Conservation (phyloP, 805 yeast species). For the Hanseniaspora nectarophila region DNA sequence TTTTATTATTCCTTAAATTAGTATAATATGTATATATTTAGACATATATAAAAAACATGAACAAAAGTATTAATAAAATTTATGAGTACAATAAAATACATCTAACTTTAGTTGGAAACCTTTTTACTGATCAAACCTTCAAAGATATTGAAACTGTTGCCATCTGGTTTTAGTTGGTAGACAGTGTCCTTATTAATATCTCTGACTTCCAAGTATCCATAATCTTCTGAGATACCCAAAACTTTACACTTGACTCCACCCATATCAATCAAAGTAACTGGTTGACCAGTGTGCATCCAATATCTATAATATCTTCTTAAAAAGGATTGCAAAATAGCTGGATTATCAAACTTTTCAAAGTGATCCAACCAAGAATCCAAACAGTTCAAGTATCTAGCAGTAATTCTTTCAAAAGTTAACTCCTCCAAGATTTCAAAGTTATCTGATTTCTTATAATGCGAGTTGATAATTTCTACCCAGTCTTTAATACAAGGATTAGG, state of each 20-base stretch:
- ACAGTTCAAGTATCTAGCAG: constrained; percentile 54
- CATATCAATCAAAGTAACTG: constrained; percentile 52
- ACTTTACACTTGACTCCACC: constrained; percentile 48
- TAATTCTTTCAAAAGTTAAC: constrained; percentile 31
- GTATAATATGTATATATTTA: constrained; percentile 13
- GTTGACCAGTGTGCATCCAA: constrained; percentile 77
- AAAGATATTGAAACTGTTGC: constrained; percentile 92
- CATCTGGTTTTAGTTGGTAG: constrained; percentile 84
- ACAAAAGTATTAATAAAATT: too few species aligned
- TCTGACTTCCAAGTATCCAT: constrained; percentile 70
- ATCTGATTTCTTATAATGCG: constrained; percentile 31
- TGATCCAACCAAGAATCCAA: constrained; percentile 50
- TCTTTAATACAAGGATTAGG: constrained; percentile 84
- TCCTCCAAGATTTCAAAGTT: constrained; percentile 32
- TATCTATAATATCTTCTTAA: constrained; percentile 59
- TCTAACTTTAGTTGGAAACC: constrained; percentile 17
- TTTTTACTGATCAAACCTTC: constrained; percentile 69
- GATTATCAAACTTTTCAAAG: constrained; percentile 32
- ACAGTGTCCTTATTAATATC: constrained; percentile 41
- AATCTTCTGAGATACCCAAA: constrained; percentile 70
- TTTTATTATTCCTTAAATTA: background rate
- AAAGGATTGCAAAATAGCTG: constrained; percentile 56
- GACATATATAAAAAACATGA: background rate
- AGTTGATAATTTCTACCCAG: constrained; percentile 52
- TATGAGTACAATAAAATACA: background rate